A percentile compares a stretch with the other conserved stretches of the same genome.
phyloP scores from a whole-genome alignment of 225 moss, liverwort and hornwort genomes.

The Pseudoscleropodium purum region DNA sequence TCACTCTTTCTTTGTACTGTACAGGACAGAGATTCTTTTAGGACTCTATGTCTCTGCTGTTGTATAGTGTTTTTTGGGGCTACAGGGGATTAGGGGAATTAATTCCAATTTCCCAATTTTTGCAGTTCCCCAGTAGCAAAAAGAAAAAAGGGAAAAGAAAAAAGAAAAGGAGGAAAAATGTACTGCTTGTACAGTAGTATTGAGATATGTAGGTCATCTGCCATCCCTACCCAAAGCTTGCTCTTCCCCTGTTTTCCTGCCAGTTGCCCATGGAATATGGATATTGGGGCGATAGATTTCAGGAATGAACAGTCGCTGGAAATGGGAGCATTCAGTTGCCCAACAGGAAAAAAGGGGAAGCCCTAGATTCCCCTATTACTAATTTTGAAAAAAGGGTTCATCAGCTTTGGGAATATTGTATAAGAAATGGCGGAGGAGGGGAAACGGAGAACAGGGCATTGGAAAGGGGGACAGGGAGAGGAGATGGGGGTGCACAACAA shows the following conservation, averaged over 20 bases:
- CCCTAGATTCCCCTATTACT: conserved; percentile 9
- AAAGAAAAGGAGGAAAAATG: too few species aligned
- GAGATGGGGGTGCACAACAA: too few species aligned
- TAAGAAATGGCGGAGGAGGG: neutral
- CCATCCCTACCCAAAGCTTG: neutral
- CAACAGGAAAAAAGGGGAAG: neutral
- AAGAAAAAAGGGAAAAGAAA: neutral
- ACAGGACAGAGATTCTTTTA: neutral
- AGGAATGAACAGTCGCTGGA: neutral
- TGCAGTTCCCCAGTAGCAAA: neutral
- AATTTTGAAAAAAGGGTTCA: neutral
- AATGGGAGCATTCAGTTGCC: neutral
- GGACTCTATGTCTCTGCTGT: neutral
- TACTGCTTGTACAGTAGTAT: too few species aligned
- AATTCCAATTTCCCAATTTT: neutral
- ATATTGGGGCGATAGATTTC: neutral
- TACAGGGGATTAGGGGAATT: neutral
- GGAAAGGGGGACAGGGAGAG: neutral
- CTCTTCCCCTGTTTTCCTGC: too few species aligned
- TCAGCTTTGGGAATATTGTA: neutral
- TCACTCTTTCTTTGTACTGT: neutral
- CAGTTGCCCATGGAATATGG: neutral
- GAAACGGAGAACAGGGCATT: neutral
- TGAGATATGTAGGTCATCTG: neutral
- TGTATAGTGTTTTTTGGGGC: neutral